Evolutionary conservation across 2,329 filamentous ascomycete genomes (phyloP), one percentile per base, ranked within the genome.

Genomic region (Trichoderma atroviride): DNA sequence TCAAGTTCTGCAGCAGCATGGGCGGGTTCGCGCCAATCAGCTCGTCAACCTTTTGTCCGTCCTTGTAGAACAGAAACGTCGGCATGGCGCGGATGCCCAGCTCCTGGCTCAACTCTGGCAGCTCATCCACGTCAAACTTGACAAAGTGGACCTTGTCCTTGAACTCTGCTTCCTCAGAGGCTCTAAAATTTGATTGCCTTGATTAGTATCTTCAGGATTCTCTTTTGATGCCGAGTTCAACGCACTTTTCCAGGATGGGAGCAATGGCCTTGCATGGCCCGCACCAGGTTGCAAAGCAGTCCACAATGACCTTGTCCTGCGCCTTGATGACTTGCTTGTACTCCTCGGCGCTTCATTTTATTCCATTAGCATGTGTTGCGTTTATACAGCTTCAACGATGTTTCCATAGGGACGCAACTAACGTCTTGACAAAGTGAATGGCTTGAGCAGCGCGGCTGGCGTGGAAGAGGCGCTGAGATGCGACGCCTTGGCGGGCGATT

Each of bases 181-280:
- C 70, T 37, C 77, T 78, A 2, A 14, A n/a, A 16, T 24, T 4
- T 13, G 2, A 16, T 3, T n/a, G 27, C 16, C 37, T 47, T 69
- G 31, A 69, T 64, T 53, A 50, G 24, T 10, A 10, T 19, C 24
- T 7, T 19, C 5, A 4, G 3, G 0, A 11, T 9, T 55, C 7
- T 16, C 2, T 7, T 6, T 33, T 6, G 5, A 29, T 33, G 2
- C 24, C 29, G 4, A 7, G 3, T 5, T 55, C 5, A 22, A 56
- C 75, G 24, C 70, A 78, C 75, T 75, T 73, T 62, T 75, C 73
- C 69, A 97, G 83, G 72, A 89, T 81, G 69, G 94, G 94, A 35
- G 93, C 88, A 76, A 97, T 95, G 74, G 89, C 86, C 85, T 94
- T 97, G 91, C 94, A 97, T 70, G 94, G 94, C 71, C 93, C 93